These are phyloP conservation scores for Colletotrichum tropicicola DNA, from an alignment of 2,329 filamentous ascomycete genomes.

Conservation along the genomic window DNA sequence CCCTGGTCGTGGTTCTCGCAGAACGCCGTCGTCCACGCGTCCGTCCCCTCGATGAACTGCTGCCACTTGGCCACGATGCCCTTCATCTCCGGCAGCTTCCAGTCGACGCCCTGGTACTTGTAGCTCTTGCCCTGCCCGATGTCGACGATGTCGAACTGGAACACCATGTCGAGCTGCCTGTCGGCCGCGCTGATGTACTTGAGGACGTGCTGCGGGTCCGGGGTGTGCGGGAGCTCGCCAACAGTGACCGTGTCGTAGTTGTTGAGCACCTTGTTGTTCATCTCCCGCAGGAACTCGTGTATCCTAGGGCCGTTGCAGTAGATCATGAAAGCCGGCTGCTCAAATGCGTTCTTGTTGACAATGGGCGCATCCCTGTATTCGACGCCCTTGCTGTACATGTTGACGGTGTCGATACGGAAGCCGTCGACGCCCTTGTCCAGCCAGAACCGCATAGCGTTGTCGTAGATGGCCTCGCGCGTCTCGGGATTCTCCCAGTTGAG, in stretches of 20 bases:
- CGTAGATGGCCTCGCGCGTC: constrained; percentile 75
- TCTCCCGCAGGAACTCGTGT: constrained; percentile 73
- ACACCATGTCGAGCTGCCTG: constrained; percentile 74
- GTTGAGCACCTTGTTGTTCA: constrained; percentile 64
- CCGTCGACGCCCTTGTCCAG: constrained; percentile 76
- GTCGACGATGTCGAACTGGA: constrained; percentile 73
- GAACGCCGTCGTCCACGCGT: constrained; percentile 67
- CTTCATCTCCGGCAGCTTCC: constrained; percentile 58
- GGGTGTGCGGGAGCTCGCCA: constrained; percentile 73
- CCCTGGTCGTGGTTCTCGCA: constrained; percentile 70
- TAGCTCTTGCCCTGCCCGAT: constrained; percentile 62
- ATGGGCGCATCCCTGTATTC: constrained; percentile 67
- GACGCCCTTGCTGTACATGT: constrained; percentile 73
- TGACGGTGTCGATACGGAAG: constrained; percentile 80
- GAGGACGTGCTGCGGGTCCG: constrained; percentile 64
- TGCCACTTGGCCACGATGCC: constrained; percentile 58
- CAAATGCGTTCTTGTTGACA: constrained; percentile 51
- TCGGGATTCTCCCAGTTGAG: constrained; percentile 84
- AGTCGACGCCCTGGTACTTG: constrained; percentile 58
- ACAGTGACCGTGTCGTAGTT: constrained; percentile 75
- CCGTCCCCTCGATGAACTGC: constrained; percentile 58
- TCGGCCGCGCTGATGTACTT: constrained; percentile 66
- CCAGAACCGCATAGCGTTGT: constrained; percentile 81
- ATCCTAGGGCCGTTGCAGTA: constrained; percentile 76
- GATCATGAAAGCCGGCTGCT: constrained; percentile 63